A percentile compares a stretch with the other conserved stretches of the same genome.
Evolutionary conservation across 305 asterid genomes (phyloP).

Genomic region (Lippia alba): DNA sequence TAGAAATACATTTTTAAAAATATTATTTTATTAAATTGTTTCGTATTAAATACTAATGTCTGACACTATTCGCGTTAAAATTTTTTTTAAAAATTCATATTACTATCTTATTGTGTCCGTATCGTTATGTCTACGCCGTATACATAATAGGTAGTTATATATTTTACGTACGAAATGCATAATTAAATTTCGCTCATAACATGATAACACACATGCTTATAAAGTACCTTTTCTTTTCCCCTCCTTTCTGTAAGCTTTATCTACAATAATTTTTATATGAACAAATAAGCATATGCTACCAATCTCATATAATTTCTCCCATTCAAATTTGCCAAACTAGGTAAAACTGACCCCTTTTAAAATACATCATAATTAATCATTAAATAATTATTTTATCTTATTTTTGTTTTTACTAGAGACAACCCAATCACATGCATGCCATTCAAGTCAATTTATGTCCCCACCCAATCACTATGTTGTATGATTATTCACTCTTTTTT

Average conservation of each 20-base stretch:
- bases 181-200: neutral
- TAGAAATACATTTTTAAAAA: too few relatives aligned
- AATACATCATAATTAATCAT: too few relatives aligned
- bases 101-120: too few relatives aligned
- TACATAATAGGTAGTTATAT: neutral
- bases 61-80: too few relatives aligned
- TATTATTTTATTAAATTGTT: too few relatives aligned
- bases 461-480: slow-evolving; percentile 38
- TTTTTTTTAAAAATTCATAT: too few relatives aligned
- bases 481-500: neutral
- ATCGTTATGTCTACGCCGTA: too few relatives aligned
- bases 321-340: slow-evolving; percentile 12
- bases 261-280: too few relatives aligned
- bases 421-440: slow-evolving; percentile 40
- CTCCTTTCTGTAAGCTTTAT: neutral
- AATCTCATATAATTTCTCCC: neutral
- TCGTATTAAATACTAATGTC: too few relatives aligned
- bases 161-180: neutral
- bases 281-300: neutral
- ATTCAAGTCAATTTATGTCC: slow-evolving; percentile 35
- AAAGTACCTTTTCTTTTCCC: neutral
- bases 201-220: neutral
- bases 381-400: too few relatives aligned
- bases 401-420: slow-evolving; percentile 12
- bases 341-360: too few relatives aligned